phyloP scores from a whole-genome alignment of 768 basidiomycete genomes.

The Termitomyces sp. region DNA sequence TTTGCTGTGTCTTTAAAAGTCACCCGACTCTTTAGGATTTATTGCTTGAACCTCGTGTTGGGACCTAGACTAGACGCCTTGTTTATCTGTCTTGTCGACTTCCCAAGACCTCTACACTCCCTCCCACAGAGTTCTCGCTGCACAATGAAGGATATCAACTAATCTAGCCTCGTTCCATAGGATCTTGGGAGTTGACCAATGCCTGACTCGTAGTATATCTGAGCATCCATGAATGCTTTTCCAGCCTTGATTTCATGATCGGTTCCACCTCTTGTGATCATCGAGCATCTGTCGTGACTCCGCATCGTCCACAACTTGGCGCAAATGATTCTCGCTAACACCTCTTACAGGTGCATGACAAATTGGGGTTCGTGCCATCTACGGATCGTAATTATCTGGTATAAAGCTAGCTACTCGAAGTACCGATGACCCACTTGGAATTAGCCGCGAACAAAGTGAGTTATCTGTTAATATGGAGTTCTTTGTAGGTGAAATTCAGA shows the following conservation, averaged over 20 bases:
- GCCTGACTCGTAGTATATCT: not conserved
- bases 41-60: not conserved
- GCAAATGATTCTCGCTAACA: not conserved
- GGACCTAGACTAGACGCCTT: not conserved
- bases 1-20: slow-evolving; percentile 11
- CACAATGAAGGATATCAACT: not conserved
- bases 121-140: not conserved
- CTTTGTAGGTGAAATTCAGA: no score
- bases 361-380: not conserved
- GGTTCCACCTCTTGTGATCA: not conserved
- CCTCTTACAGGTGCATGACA: not conserved
- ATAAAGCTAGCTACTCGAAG: not conserved
- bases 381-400: not conserved
- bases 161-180: not conserved
- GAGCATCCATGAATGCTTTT: not conserved
- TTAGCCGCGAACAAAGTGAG: not conserved
- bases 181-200: not conserved
- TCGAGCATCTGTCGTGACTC: not conserved
- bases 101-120: not conserved
- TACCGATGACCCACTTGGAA: not conserved
- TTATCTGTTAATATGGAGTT: not conserved
- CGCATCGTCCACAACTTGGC: not conserved
- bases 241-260: not conserved
- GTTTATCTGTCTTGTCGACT: not conserved
- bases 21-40: not conserved